These are phyloP conservation scores for Suillus ampliporus DNA, from an alignment of 768 basidiomycete genomes.

Conservation along the genomic window DNA sequence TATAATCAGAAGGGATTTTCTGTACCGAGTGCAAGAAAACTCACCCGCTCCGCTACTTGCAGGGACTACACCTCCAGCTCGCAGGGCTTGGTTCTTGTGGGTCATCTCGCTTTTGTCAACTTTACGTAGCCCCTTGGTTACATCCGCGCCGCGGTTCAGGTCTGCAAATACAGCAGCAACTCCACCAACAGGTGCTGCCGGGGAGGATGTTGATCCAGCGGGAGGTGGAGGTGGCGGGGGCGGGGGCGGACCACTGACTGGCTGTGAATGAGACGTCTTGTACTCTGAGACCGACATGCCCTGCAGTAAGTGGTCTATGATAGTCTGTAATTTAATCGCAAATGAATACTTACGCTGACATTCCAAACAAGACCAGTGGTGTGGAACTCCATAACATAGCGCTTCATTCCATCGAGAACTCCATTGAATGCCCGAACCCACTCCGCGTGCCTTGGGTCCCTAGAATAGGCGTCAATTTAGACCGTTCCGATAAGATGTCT, in stretches of 20 bases:
- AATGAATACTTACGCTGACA: constrained; percentile 56
- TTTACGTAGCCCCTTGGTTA: constrained; percentile 90
- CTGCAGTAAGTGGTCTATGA: constrained; percentile 36
- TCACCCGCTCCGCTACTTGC: constrained; percentile 38
- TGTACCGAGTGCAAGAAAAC: constrained; percentile 32
- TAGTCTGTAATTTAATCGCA: constrained; percentile 2
- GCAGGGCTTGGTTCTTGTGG: constrained; percentile 93
- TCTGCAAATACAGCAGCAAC: constrained; percentile 87
- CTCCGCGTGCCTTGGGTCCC: constrained; percentile 85
- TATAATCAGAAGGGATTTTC: constrained; percentile 1
- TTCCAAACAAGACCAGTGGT: constrained; percentile 92
- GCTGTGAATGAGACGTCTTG: constrained; percentile 40
- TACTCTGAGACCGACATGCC: constrained; percentile 65
- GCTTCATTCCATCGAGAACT: constrained; percentile 77
- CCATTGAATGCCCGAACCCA: constrained; percentile 81
- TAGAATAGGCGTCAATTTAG: constrained; percentile 38
- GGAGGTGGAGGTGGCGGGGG: constrained; percentile 63
- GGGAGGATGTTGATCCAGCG: constrained; percentile 44
- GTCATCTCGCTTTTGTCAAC: constrained; percentile 98
- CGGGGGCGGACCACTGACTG: constrained; percentile 51
- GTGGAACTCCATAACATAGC: constrained; percentile 86
- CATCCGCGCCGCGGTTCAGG: constrained; percentile 86
- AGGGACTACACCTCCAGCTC: constrained; percentile 60
- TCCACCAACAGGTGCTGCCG: constrained; percentile 55
- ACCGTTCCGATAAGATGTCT: constrained; percentile 7